Base-by-base conservation (phyloP, 169 alveolate species). In the Plasmodium gonderi region DNA sequence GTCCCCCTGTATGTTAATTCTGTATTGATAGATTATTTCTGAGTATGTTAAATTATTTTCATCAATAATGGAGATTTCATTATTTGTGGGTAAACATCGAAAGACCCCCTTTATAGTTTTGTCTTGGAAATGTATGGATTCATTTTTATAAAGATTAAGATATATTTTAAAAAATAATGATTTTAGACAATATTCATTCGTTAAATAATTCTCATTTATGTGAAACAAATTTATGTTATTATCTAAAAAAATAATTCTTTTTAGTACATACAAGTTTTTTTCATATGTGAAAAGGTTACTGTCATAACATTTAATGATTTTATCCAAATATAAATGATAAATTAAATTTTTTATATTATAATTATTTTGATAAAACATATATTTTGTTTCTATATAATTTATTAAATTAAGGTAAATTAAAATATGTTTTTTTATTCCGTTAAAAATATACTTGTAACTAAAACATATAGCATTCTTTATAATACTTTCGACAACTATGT, bases 341-440 rank as follows among this genome's bases (percentile, higher is more conserved):
- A 87, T 76, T 78, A 87, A 17, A 75, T 85, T 85, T 77, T 85
- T 85, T 75, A 85, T 31, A 45, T 87, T 87, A 42, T 87, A 87
- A 54, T 87, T 87, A 74, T 87, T 75, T 74, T 87, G 74, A 75
- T 87, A 45, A 74, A 87, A 87, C 0, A 76, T 87, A 42, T 75
- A 75, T 60, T 87, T 87, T 9, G 79, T 87, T 75, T 87, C 93
- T 51, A 87, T 68, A 65, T 87, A 38, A 60, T 65, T 87, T 42
- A 87, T 87, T 38, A 87, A 31, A 87, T 87, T 87, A 36, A 87
- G 47, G 36, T 75, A 87, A 75, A 75, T 38, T 26, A 54, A 74
- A 3, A 87, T 87, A 67, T 87, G 87, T 47, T 67, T 87, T 75
- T 76, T 87, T 17, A 87, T 51, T 14, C 93, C 93, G 64, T 87